These are phyloP conservation scores for Backusella liffmaniae DNA, from an alignment of 192 early-diverging fungal species.

Conservation along the genomic window DNA sequence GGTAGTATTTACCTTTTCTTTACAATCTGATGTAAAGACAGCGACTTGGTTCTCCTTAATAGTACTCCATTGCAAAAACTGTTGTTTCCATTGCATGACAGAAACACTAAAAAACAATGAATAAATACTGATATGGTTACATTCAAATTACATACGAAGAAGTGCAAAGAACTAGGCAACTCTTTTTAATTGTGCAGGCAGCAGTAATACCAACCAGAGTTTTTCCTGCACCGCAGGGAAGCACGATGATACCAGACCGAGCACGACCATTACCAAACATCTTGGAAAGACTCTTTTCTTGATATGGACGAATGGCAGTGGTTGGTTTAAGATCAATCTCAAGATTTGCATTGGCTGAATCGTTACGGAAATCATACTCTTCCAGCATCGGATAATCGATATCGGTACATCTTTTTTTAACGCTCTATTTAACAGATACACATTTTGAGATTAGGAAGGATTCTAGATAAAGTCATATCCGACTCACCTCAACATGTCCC, in stretches of 20 bases:
- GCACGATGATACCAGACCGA: slow-evolving; percentile 94
- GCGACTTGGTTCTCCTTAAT: slow-evolving; percentile 92
- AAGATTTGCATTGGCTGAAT: slow-evolving; percentile 50
- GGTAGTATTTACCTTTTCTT: slow-evolving; percentile 58
- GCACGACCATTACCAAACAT: slow-evolving; percentile 91
- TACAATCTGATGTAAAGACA: slow-evolving; percentile 90
- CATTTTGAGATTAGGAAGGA: neutral
- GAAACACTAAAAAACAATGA: slow-evolving; percentile 63
- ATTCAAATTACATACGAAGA: slow-evolving; percentile 46
- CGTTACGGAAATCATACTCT: slow-evolving; percentile 97
- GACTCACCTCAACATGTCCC: slow-evolving; percentile 59
- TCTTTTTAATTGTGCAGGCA: slow-evolving; percentile 95
- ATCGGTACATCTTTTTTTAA: slow-evolving; percentile 86
- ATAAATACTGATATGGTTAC: neutral
- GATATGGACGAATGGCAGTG: slow-evolving; percentile 86
- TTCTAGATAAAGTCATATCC: neutral
- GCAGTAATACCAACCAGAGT: slow-evolving; percentile 98
- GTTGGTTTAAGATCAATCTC: slow-evolving; percentile 93
- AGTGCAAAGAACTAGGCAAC: slow-evolving; percentile 91
- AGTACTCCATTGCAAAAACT: slow-evolving; percentile 95
- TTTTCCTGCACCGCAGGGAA: slow-evolving; percentile 98
- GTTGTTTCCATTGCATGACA: slow-evolving; percentile 97
- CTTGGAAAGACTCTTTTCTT: slow-evolving; percentile 92
- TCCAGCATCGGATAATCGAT: slow-evolving; percentile 94
- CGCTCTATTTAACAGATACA: slow-evolving; percentile 33